A percentile compares a stretch with the other conserved stretches of the same genome.
Evolutionary conservation across 2,329 filamentous ascomycete species (phyloP).

Genomic region (Xylaria sp.): DNA sequence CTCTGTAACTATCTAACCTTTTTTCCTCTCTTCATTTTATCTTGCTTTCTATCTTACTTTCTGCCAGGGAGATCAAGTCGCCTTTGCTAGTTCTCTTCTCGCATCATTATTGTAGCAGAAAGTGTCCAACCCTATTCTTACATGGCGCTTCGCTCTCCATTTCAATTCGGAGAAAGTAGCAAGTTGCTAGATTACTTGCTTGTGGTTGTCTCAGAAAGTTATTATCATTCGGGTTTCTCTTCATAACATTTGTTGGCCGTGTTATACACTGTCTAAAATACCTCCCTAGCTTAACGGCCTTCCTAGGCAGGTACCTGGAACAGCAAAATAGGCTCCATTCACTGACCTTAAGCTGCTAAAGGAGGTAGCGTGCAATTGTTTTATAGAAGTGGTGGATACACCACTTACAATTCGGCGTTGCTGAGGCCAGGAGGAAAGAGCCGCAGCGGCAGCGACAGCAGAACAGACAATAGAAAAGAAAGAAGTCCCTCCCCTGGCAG

Average conservation of each 20-base stretch:
- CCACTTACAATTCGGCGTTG: constrained; percentile 11
- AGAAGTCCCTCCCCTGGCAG: constrained; percentile 35
- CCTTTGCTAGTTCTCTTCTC: constrained; percentile 2
- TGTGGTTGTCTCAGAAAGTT: background rate
- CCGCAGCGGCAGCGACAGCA: constrained; percentile 19
- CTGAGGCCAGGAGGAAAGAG: constrained; percentile 15
- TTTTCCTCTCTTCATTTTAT: background rate
- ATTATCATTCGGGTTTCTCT: constrained; percentile 4
- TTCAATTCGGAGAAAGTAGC: constrained; percentile 2
- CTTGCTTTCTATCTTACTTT: background rate
- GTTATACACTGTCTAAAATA: background rate
- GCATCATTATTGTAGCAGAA: constrained; percentile 9
- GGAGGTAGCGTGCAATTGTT: constrained; percentile 5
- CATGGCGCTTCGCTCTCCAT: constrained; percentile 17
- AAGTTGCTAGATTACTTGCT: constrained; percentile 13
- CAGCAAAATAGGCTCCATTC: constrained; percentile 5
- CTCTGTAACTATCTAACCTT: background rate
- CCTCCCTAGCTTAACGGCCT: constrained; percentile 1
- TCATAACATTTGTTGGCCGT: constrained; percentile 9
- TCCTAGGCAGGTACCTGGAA: background rate
- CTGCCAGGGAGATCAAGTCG: constrained; percentile 8
- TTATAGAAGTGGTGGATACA: constrained; percentile 15
- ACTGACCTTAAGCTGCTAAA: background rate
- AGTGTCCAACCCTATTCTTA: background rate
- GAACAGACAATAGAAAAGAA: constrained; percentile 28